Percentiles rank a stretch among this genome's conserved stretches.
phyloP scores from a whole-genome alignment of 148 eudicot species.

The Cornus florida region DNA sequence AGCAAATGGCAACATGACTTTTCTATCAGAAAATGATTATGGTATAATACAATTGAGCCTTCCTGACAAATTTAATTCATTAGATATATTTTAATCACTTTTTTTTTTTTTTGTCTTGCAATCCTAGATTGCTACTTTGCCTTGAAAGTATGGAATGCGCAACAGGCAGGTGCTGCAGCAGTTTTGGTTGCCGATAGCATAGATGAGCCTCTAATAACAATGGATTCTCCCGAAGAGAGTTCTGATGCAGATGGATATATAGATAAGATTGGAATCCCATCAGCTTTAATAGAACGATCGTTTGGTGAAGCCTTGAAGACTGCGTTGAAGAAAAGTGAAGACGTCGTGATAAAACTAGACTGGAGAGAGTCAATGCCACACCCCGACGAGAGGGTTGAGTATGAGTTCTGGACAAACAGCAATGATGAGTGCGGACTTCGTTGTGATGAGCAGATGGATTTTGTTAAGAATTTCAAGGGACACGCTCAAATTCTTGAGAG shows the following conservation, averaged over 20 bases:
- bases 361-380: slow-evolving; percentile 98
- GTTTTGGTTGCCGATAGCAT: slow-evolving; percentile 70
- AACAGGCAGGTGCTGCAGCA: slow-evolving; percentile 94
- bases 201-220: slow-evolving; percentile 84
- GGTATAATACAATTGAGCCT: background rate
- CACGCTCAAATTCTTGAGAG: slow-evolving; percentile 94
- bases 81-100: background rate
- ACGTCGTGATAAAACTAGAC: slow-evolving; percentile 75
- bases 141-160: slow-evolving; percentile 86
- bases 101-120: background rate
- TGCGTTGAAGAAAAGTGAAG: slow-evolving; percentile 47
- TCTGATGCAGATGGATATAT: slow-evolving; percentile 64
- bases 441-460: slow-evolving; percentile 87
- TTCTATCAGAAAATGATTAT: background rate
- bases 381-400: slow-evolving; percentile 86
- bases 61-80: background rate
- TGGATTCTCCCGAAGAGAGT: slow-evolving; percentile 86
- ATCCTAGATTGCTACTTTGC: slow-evolving; percentile 83
- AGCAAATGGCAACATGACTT: background rate
- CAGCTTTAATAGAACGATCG: slow-evolving; percentile 52
- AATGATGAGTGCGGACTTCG: slow-evolving; percentile 93
- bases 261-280: slow-evolving; percentile 71
- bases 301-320: slow-evolving; percentile 63
- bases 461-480: slow-evolving; percentile 84
- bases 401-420: slow-evolving; percentile 95